These are phyloP conservation scores for Aureobasidium namibiae DNA, from an alignment of 2,329 filamentous ascomycete genomes.

Conservation along the genomic window DNA sequence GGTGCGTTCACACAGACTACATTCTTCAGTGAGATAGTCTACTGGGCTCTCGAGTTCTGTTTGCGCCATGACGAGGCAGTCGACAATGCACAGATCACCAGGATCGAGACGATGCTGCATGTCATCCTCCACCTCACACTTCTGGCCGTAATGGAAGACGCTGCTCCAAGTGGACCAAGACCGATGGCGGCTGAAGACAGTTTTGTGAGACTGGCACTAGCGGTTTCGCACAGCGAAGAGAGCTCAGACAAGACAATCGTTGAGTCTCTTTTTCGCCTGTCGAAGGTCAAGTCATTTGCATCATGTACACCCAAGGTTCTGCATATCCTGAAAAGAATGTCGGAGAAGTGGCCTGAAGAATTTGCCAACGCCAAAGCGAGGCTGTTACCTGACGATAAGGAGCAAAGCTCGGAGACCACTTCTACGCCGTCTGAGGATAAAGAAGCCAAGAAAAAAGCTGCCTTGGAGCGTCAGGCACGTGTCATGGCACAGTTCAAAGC, in stretches of 20 bases:
- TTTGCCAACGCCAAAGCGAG: conserved; percentile 61
- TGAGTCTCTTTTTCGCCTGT: conserved; percentile 44
- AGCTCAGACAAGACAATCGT: conserved; percentile 36
- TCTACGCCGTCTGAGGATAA: conserved; percentile 56
- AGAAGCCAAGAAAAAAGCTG: conserved; percentile 83
- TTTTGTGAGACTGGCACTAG: conserved; percentile 14
- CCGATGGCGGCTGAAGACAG: conserved; percentile 11
- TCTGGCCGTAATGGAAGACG: conserved; percentile 77
- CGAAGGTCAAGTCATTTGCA: conserved; percentile 65
- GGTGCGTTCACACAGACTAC: conserved; percentile 73
- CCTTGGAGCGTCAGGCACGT: conserved; percentile 77
- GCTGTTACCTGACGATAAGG: conserved; percentile 37
- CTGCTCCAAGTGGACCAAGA: neutral
- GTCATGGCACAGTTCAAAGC: conserved; percentile 98
- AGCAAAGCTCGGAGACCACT: conserved; percentile 38
- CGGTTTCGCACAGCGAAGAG: neutral
- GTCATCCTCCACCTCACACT: conserved; percentile 82
- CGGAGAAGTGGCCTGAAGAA: conserved; percentile 66
- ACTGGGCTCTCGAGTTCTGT: conserved; percentile 78
- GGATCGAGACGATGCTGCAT: conserved; percentile 85
- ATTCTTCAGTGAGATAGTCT: conserved; percentile 83
- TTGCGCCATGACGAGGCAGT: conserved; percentile 60
- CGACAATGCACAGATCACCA: conserved; percentile 67
- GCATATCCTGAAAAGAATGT: conserved; percentile 75
- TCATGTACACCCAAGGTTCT: conserved; percentile 76